Percentiles rank a stretch among this genome's conserved stretches.
phyloP scores from a whole-genome alignment of 2,329 filamentous ascomycete genomes.

The Diaporthe sp. region DNA sequence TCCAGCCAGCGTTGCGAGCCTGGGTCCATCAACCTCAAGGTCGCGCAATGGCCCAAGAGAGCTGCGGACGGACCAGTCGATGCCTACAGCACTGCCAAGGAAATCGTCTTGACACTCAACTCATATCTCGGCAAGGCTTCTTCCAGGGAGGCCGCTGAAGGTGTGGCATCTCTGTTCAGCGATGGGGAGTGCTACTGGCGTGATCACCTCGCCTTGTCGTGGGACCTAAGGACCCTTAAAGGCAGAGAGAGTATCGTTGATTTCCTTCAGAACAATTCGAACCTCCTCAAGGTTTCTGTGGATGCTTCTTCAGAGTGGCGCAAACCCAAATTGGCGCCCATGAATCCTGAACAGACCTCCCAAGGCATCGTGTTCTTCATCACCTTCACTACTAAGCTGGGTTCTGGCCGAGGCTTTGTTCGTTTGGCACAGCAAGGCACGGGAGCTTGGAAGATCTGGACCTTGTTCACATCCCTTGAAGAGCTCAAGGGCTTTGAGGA shows the following conservation, averaged over 20 bases:
- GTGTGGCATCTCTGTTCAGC: constrained; percentile 52
- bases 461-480: constrained; percentile 70
- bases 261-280: constrained; percentile 55
- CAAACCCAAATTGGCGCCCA: constrained; percentile 56
- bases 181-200: constrained; percentile 65
- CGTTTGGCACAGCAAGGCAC: constrained; percentile 59
- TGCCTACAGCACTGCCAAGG: constrained; percentile 52
- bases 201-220: constrained; percentile 68
- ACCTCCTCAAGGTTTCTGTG: constrained; percentile 58
- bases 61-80: constrained; percentile 48
- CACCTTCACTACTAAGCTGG: constrained; percentile 64
- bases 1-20: constrained; percentile 47
- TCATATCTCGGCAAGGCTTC: constrained; percentile 51
- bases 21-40: constrained; percentile 67
- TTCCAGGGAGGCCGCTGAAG: constrained; percentile 40
- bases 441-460: constrained; percentile 71
- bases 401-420: constrained; percentile 67
- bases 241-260: constrained; percentile 53
- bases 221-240: constrained; percentile 67
- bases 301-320: constrained; percentile 60
- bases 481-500: constrained; percentile 69
- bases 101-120: constrained; percentile 57
- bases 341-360: constrained; percentile 64
- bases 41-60: constrained; percentile 57
- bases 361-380: constrained; percentile 70